Percentiles rank a stretch among this genome's conserved stretches.
Evolutionary conservation across 768 basidiomycete species (phyloP).

Genomic region (Trametopsis cervina): DNA sequence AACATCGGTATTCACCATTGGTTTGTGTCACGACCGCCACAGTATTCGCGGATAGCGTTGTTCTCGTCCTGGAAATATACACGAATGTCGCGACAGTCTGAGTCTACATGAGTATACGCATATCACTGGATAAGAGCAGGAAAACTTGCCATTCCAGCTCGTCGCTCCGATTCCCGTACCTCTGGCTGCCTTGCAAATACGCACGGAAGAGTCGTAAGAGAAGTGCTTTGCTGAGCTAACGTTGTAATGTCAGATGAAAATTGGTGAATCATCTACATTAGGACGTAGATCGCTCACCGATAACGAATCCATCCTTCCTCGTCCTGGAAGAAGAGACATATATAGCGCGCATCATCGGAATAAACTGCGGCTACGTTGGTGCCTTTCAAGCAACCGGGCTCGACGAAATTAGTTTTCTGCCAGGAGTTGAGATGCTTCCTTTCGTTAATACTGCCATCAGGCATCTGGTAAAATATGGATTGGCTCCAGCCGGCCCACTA

Average conservation of each 20-base stretch:
- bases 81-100: constrained; percentile 2
- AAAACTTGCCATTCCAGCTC: neutral
- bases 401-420: neutral
- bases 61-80: constrained; percentile 3
- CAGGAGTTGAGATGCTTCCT: neutral
- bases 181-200: neutral
- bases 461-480: constrained; percentile 3
- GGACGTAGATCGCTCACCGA: neutral
- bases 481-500: neutral
- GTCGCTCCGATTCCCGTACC: constrained; percentile 3
- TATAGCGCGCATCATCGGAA: neutral
- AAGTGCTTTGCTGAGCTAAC: neutral
- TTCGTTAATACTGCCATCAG: neutral
- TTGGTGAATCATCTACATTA: neutral
- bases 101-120: neutral
- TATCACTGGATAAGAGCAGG: neutral
- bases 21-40: neutral
- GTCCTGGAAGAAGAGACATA: constrained; percentile 2
- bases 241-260: neutral
- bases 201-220: neutral
- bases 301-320: constrained; percentile 1
- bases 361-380: constrained; percentile 4
- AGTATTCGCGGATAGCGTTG: neutral
- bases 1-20: no score
- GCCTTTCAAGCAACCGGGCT: neutral